Evolutionary conservation across 2,329 filamentous ascomycete species (phyloP).

Genomic region (Escovopsis weberi): DNA sequence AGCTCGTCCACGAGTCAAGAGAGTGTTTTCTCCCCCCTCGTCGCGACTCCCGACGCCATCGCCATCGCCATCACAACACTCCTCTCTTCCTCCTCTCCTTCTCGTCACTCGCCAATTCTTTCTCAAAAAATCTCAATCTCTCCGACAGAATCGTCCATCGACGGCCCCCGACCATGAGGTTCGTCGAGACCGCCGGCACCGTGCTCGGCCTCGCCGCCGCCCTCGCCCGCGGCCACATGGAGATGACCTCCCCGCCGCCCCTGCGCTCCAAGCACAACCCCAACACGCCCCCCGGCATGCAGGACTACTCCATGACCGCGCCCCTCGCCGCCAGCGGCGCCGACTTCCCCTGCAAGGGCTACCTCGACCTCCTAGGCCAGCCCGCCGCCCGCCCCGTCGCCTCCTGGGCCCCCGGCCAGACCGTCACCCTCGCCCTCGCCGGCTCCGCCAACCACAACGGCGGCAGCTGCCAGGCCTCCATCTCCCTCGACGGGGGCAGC

Average conservation of each 20-base stretch:
- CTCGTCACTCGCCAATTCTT: neutral
- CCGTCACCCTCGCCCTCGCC: constrained; percentile 47
- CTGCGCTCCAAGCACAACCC: constrained; percentile 39
- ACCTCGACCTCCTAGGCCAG: constrained; percentile 33
- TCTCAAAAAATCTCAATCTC: no score
- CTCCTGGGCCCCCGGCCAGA: constrained; percentile 46
- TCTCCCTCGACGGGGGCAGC: constrained; percentile 57
- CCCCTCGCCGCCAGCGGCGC: constrained; percentile 46
- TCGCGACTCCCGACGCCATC: no score
- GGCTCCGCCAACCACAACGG: constrained; percentile 52
- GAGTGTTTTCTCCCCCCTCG: no score
- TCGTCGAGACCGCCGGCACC: constrained; percentile 21
- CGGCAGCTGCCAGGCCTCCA: constrained; percentile 61
- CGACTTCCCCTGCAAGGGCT: constrained; percentile 66
- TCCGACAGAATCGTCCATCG: no score
- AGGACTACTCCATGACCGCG: constrained; percentile 59
- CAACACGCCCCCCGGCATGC: constrained; percentile 26
- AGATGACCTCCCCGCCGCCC: constrained; percentile 37
- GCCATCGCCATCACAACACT: no score
- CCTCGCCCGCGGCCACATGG: constrained; percentile 39
- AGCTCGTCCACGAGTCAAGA: no score
- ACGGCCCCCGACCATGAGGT: constrained; percentile 26
- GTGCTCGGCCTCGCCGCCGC: constrained; percentile 28
- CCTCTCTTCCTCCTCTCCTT: neutral
- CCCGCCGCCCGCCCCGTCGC: constrained; percentile 37